A percentile compares a stretch with the other conserved stretches of the same genome.
Conservation (phyloP, 305 asterid genomes). For the Fraxinus angustifolia region DNA sequence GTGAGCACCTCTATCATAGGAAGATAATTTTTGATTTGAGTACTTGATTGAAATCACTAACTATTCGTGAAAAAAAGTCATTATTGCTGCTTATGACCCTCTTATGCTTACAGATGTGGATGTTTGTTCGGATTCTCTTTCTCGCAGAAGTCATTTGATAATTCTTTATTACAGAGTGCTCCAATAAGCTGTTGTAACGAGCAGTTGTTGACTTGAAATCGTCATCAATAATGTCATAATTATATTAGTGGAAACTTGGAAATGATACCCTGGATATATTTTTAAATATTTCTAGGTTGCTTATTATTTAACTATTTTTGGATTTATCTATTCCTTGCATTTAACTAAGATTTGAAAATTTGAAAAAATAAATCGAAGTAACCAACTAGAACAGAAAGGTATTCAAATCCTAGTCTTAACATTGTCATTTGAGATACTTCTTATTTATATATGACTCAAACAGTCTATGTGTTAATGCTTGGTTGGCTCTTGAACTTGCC, state of each 20-base stretch:
- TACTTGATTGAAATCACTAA: background rate
- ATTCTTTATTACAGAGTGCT: background rate
- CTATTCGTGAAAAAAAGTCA: background rate
- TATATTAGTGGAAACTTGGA: background rate
- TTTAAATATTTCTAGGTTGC: background rate
- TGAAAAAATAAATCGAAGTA: background rate
- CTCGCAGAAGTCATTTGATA: background rate
- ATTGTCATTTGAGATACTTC: background rate
- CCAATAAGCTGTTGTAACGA: background rate
- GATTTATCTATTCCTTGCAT: background rate
- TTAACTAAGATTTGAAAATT: background rate
- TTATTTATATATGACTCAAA: background rate
- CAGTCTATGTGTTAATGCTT: background rate
- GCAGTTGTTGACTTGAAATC: background rate
- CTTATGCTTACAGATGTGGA: background rate
- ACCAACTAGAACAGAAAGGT: background rate
- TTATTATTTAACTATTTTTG: background rate
- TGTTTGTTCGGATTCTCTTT: background rate
- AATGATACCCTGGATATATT: background rate
- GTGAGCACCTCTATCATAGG: background rate
- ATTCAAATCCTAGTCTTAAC: background rate
- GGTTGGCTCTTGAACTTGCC: background rate
- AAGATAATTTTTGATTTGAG: background rate
- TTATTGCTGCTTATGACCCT: background rate
- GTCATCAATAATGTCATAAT: background rate